Evolutionary conservation across 495 filamentous ascomycete species (phyloP), one percentile per base, ranked within the genome.

Genomic region (Staphylotrichum longicolle): DNA sequence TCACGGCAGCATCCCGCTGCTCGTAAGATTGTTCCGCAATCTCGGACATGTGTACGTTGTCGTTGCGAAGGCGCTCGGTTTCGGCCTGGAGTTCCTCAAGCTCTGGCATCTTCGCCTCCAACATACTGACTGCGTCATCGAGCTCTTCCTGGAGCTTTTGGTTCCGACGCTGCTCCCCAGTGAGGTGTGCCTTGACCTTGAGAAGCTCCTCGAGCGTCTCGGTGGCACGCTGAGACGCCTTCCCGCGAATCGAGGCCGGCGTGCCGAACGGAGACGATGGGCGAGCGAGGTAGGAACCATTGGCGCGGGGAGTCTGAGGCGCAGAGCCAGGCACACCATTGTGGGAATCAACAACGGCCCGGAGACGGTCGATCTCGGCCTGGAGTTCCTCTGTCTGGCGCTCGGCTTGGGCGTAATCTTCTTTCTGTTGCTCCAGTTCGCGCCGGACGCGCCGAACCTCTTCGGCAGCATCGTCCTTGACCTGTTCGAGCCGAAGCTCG

Each of bases 41-140:
- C 61, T 87, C 80, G 3, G 91, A 93, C 84, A 96, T 90, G 44
- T 93, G 86, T 15, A 88, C 79, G n/a, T 90, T 80, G 40, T 95
- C 91, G 27, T 78, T 74, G 32, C 84, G 78, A n/a, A 93, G 78
- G 33, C 86, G 84, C 42, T 86, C 80, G 58, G 88, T 80, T 63
- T 93, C 87, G 40, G 83, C 79, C 54, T 86, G 82, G 53, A 91
- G 72, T 60, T 88, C 85, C 37, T 88, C 76, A 48, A 91, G 82
- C 52, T 87, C 86, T 9, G 83, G 86, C 34, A 85, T 71, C 65
- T 87, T 91, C 53, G 86, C 82, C 70, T 91, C 88, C 57, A 92
- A 55, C n/a, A 78, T 75, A 14, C 80, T 74, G 63, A 90, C 79
- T 39, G 96, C 88, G 60, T 96, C 91, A 60, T 96, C 90, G 41